Evolutionary conservation across 768 basidiomycete genomes (phyloP).

Genomic region (Lactifluus subvellereus): DNA sequence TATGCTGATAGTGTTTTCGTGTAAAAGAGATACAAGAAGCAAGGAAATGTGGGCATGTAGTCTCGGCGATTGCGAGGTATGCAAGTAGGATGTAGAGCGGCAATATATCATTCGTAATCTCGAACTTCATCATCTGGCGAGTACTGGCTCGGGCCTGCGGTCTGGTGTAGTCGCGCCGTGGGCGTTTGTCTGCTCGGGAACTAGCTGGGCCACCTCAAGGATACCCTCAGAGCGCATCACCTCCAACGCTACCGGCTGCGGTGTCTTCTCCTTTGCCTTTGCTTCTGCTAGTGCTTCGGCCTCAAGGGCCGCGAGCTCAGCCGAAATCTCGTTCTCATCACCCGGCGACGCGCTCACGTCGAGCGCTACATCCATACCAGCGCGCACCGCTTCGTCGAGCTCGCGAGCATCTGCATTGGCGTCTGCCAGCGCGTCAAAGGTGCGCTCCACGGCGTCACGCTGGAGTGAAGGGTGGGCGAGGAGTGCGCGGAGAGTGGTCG

Average conservation of each 20-base stretch:
- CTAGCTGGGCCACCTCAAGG: not conserved
- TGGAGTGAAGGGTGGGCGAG: conserved; percentile 77
- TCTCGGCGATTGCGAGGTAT: not conserved
- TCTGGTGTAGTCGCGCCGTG: not conserved
- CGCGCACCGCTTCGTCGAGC: conserved; percentile 68
- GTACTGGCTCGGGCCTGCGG: not conserved
- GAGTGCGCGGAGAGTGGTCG: conserved; percentile 66
- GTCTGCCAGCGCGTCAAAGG: conserved; percentile 82
- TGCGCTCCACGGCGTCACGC: conserved; percentile 72
- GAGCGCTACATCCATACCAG: conserved; percentile 49
- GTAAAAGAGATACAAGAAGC: not conserved
- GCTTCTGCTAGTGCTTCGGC: conserved; percentile 35
- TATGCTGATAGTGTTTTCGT: not conserved
- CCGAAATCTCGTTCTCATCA: conserved; percentile 54
- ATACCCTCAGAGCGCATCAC: not conserved
- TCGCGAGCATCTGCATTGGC: conserved; percentile 79
- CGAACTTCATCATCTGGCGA: not conserved
- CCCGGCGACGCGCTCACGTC: conserved; percentile 41
- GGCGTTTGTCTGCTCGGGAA: not conserved
- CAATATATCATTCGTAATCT: not conserved
- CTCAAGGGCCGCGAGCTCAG: conserved; percentile 57
- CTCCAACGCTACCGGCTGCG: not conserved
- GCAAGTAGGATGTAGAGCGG: not conserved
- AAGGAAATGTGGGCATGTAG: not conserved
- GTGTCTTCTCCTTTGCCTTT: conserved; percentile 11